Evolutionary conservation across 129 eudicot genomes (phyloP).

Genomic region (Centaurea solstitialis): DNA sequence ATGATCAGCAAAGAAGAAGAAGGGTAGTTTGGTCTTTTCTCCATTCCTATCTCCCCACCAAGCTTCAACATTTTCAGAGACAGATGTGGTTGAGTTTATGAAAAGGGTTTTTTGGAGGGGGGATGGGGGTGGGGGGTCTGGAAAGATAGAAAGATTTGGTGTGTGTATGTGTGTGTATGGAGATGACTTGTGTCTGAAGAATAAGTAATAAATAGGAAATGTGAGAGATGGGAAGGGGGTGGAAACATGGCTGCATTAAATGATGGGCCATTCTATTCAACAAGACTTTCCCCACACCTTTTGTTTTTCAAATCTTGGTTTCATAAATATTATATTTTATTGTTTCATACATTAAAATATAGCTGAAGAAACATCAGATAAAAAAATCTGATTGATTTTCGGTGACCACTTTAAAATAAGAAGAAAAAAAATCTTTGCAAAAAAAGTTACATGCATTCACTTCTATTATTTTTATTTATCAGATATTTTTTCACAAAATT

Average conservation of each 20-base stretch:
- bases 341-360: no score
- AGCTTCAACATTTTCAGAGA: slow-evolving; percentile 16
- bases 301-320: background rate
- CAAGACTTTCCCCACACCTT: slow-evolving; percentile 30
- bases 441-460: no score
- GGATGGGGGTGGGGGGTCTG: no score
- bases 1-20: slow-evolving; percentile 12
- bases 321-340: background rate
- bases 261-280: slow-evolving; percentile 45
- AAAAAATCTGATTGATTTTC: background rate
- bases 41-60: no score
- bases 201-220: slow-evolving; percentile 29
- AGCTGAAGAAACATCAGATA: no score
- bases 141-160: slow-evolving; percentile 20
- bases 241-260: slow-evolving; percentile 39
- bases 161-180: slow-evolving; percentile 23
- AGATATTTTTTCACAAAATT: no score
- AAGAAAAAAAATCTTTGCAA: no score
- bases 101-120: slow-evolving; percentile 2
- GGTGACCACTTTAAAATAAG: no score
- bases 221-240: no score
- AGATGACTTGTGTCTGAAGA: slow-evolving; percentile 59
- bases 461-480: no score
- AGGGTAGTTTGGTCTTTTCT: slow-evolving; percentile 12
- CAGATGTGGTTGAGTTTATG: background rate